Evolutionary conservation across 768 basidiomycete species (phyloP), one percentile per base, ranked within the genome.

Genomic region (Leccinum subgranulosum): DNA sequence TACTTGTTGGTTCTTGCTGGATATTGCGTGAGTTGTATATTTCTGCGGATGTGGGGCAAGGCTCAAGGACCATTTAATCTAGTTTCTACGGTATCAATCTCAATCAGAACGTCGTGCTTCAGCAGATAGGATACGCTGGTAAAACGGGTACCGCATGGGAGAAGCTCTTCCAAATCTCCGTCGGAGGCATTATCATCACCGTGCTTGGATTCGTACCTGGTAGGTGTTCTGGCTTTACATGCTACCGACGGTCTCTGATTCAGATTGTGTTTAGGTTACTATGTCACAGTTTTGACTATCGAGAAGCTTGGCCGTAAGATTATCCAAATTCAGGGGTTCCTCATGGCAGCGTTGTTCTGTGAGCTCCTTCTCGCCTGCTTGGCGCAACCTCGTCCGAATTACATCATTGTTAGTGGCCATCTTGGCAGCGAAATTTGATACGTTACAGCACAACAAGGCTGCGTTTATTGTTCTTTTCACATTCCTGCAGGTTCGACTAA

Each of bases 81-180:
- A 86, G 85, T 0, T 89, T 89, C 71, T 90, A 90, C 69, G 89
- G 90, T 3, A 86, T 91, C 74, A 84, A 83, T 66, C 69, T 84
- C 51, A 90, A 90, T 75, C 87, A 88, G 63, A 87, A 85, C 64
- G 84, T 88, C 62, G 87, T 92, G n/a, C 79, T 92, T 8, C 74
- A 84, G 61, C 77, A 84, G 63, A 90, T 92, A 34, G 88, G 87
- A 1, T 90, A 79, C 64, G 86, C 78, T 50, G 87, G 87, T 11
- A 71, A 59, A 28, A 69, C 69, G 0, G 87, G 84, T 3, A 78
- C 81, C 1, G 73, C 84, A 7, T 87, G 85, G 86, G 70, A 85
- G 43, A 77, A 82, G 19, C 76, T 92, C 9, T 88, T 84, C 79
- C 83, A 85, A 54, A 75, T 89, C 25, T 80, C 84, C 0, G 80